Base-by-base conservation (phyloP, 805 yeast species). In the Pichia californica region DNA sequence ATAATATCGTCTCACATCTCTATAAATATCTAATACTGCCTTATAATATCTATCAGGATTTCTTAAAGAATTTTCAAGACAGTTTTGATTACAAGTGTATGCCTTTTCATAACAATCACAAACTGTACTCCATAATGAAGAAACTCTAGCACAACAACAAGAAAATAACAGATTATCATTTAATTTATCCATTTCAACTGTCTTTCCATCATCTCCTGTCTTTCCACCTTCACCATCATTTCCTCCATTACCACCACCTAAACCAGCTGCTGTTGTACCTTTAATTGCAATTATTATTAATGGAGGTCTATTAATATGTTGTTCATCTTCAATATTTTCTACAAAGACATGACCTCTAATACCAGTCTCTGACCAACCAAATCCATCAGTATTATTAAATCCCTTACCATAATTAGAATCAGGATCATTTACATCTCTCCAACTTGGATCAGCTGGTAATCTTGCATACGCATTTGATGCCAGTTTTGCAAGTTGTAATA, bases 91-190 rank as follows among this genome's bases (percentile, higher is more conserved):
- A 64, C 99, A 93, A 0, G 91, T 85, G 61, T 86, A 87, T 0
- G 94, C 76, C 41, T 76, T 77, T 48, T 79, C 76, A 57, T 83
- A 91, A 59, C 99, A 93, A 61, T 88, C 96, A 64, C 99, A 93
- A 1, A 88, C 98, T 0, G 97, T 84, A 7, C 83, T 78, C 99
- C 98, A 93, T 63, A 87, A 64, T 51, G 88, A 88, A 31, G 93
- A 77, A 1, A 91, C 83, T 31, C 97, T 73, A 0, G 96, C 98
- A 66, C 99, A 93, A 61, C 99, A 93, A 62, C 99, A 93, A 10
- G 94, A 85, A 59, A 93, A 93, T 29, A 93, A 64, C 45, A 91
- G 58, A 56, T 93, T 93, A 60, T 93, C 98, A 59, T 91, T 93
- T 25, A 73, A 62, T 61, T 86, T 88, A 59, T 93, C 99, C 46